Percentiles rank a stretch among this genome's conserved stretches.
phyloP scores from a whole-genome alignment of 306 rosid species.

The Citrullus amarus region DNA sequence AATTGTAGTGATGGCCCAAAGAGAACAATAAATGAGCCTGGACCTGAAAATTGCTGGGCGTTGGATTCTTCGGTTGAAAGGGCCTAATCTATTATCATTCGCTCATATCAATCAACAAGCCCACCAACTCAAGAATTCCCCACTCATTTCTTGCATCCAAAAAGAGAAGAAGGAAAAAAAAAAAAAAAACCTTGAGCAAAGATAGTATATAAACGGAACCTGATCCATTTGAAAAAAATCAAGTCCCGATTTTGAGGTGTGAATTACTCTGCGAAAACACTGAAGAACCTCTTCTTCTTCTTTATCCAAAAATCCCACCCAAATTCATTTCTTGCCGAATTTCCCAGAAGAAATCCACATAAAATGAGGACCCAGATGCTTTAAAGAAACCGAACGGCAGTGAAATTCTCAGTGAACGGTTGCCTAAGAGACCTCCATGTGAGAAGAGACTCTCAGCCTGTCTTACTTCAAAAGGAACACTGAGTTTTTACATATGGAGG shows the following conservation, averaged over 20 bases:
- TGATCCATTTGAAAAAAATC: conserved; percentile 18
- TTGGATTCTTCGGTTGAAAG: neutral
- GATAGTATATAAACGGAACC: conserved; percentile 9
- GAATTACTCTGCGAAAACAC: conserved; percentile 14
- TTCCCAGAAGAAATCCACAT: neutral
- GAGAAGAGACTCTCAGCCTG: neutral
- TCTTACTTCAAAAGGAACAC: neutral
- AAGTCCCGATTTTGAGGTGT: conserved; percentile 23
- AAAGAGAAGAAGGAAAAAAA: neutral
- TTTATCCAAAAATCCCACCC: conserved; percentile 19
- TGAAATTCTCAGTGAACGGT: neutral
- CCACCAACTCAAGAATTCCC: neutral
- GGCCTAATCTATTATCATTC: neutral
- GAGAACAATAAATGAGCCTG: neutral
- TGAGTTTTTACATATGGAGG: conserved; percentile 40
- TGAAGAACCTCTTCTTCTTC: conserved; percentile 10
- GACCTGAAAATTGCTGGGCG: neutral
- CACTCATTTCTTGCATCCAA: neutral
- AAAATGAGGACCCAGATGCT: neutral
- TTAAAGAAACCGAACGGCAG: neutral
- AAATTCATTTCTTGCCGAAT: neutral
- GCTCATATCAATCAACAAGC: neutral
- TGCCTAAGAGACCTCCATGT: neutral
- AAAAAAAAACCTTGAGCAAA: neutral
- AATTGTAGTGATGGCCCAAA: no score